A percentile compares a stretch with the other conserved stretches of the same genome.
These are phyloP conservation scores for cucumber (Cucumis sativus) DNA, from an alignment of 306 rosid species.

Conservation along the genomic window Cucumber_9930_V3 NC_026657.2:37980001-37980500, in stretches of 20 bases:
- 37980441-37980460: not conserved
- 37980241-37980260: conserved; percentile 78
- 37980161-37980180: conserved; percentile 37
- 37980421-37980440: not conserved
- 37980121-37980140: not conserved
- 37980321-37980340: not conserved
- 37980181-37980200: conserved; percentile 43
- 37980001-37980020: too few species aligned
- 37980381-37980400: not conserved
- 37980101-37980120: not conserved
- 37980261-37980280: conserved; percentile 16
- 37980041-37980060: not conserved
- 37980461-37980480: not conserved
- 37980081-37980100: not conserved
- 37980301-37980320: not conserved
- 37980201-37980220: conserved; percentile 31
- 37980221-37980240: conserved; percentile 19
- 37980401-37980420: not conserved
- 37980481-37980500: not conserved
- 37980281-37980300: not conserved
- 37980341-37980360: not conserved
- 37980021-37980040: too few species aligned
- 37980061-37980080: not conserved
- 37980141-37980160: not conserved
- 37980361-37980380: not conserved